Evolutionary conservation across 169 alveolate genomes (phyloP).

Genomic region (Pseudocohnilembus persalinus): DNA sequence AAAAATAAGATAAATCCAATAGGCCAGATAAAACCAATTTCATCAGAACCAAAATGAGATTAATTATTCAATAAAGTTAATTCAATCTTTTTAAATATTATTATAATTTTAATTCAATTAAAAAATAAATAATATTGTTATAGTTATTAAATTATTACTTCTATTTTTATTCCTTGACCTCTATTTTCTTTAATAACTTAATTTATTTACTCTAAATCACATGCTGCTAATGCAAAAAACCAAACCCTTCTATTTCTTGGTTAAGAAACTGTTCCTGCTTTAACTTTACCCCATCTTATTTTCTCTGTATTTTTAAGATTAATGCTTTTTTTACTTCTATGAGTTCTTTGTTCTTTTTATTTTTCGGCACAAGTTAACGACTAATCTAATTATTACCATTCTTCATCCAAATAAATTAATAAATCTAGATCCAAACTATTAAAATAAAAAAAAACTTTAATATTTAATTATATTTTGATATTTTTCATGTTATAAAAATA

Average conservation of each 20-base stretch:
- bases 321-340: background rate
- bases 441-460: too few species aligned
- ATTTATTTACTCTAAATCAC: background rate
- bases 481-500: too few species aligned
- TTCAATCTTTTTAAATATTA: background rate
- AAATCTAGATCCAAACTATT: background rate
- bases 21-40: slow-evolving; percentile 6
- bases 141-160: background rate
- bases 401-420: background rate
- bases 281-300: background rate
- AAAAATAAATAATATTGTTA: too few species aligned
- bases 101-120: too few species aligned
- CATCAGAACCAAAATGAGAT: slow-evolving; percentile 29
- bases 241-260: slow-evolving; percentile 21
- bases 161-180: background rate
- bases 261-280: background rate
- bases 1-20: slow-evolving; percentile 4
- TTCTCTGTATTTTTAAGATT: background rate
- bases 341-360: background rate
- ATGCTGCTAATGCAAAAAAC: slow-evolving; percentile 36
- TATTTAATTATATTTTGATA: too few species aligned
- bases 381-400: background rate
- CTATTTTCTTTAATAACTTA: background rate
- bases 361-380: background rate
- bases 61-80: slow-evolving; percentile 2